These are phyloP conservation scores for Porogramme epimiltina DNA, from an alignment of 1,284 basidiomycete species.

Conservation along the genomic window DNA sequence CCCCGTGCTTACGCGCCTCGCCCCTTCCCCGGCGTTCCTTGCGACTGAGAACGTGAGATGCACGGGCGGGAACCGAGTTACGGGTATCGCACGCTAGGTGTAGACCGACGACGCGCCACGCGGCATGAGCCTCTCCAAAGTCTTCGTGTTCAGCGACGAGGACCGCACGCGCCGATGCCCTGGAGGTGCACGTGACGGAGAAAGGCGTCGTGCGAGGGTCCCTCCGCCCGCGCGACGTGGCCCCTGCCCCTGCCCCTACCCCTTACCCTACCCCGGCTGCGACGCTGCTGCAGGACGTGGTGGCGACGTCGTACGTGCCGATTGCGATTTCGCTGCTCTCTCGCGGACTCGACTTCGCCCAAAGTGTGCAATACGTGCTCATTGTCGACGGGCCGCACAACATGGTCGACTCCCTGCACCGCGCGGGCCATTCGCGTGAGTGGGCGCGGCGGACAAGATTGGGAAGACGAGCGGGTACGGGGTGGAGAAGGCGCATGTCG, in stretches of 20 bases:
- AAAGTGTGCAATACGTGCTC: conserved; percentile 76
- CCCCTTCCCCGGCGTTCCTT: conserved; percentile 75
- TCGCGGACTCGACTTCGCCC: conserved; percentile 87
- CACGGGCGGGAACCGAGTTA: conserved; percentile 77
- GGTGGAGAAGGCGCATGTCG: conserved; percentile 45
- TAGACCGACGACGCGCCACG: neutral
- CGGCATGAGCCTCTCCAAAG: conserved; percentile 48
- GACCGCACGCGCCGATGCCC: conserved; percentile 64
- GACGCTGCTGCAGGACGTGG: conserved; percentile 16
- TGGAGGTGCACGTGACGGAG: conserved; percentile 57
- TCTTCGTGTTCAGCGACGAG: conserved; percentile 84
- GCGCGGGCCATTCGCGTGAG: conserved; percentile 81
- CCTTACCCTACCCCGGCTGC: neutral
- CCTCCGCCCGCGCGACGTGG: conserved; percentile 40
- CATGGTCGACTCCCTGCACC: conserved; percentile 88
- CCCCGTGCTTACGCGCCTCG: conserved; percentile 62
- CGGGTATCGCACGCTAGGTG: conserved; percentile 79
- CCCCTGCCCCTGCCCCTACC: neutral
- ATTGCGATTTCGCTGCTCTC: conserved; percentile 90
- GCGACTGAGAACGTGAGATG: conserved; percentile 73
- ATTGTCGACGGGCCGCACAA: conserved; percentile 85
- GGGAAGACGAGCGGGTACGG: conserved; percentile 58
- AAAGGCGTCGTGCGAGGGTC: conserved; percentile 74
- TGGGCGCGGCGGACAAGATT: conserved; percentile 66
- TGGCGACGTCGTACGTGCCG: conserved; percentile 62